These are phyloP conservation scores for Pyrus pyrifolia DNA, from an alignment of 306 rosid genomes.

Conservation along the genomic window DNA sequence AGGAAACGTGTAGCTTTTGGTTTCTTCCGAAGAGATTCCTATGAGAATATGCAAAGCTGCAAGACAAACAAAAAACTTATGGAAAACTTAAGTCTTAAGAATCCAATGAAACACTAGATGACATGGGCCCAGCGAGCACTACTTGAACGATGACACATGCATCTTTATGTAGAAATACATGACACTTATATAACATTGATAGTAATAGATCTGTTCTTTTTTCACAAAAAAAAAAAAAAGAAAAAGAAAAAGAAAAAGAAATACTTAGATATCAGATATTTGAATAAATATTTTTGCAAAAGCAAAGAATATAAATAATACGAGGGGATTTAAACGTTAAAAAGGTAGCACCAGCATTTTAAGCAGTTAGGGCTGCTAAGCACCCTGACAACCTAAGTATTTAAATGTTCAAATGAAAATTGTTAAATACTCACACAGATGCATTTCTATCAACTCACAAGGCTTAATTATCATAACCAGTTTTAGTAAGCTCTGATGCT, in stretches of 20 bases:
- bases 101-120: not conserved
- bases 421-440: not conserved
- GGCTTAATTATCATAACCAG: not conserved
- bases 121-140: not conserved
- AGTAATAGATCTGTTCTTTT: not conserved
- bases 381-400: not conserved
- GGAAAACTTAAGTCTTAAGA: not conserved
- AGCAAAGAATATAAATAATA: not conserved
- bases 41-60: conserved; percentile 94
- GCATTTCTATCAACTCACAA: not conserved
- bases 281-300: not conserved
- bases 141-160: not conserved
- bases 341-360: not conserved
- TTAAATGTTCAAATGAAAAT: not conserved
- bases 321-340: not conserved
- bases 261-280: not conserved
- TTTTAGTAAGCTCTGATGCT: not conserved
- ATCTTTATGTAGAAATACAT: not conserved
- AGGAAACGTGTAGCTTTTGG: conserved; percentile 79
- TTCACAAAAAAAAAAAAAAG: not conserved
- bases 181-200: not conserved
- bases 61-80: conserved; percentile 15
- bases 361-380: not conserved
- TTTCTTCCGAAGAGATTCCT: conserved; percentile 93
- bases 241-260: not conserved